Conservation (phyloP, 176 grass and related monocot species). For the Carex parvula region DNA sequence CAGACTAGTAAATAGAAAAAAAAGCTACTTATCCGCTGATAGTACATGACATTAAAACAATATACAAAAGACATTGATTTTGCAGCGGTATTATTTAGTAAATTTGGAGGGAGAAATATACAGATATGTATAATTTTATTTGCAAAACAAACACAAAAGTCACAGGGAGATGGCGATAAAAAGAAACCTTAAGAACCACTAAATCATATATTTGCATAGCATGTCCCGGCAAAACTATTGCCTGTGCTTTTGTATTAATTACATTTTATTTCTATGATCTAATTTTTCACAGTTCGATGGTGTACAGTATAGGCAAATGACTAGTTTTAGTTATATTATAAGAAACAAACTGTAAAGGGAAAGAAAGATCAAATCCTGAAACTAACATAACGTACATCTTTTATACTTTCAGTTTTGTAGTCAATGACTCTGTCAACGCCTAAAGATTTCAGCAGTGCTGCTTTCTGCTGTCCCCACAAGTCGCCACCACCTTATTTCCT, state of each 20-base stretch:
- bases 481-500: constrained; percentile 98
- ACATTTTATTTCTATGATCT: not conserved
- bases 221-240: not conserved
- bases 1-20: not conserved
- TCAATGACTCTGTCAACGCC: constrained; percentile 92
- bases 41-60: not conserved
- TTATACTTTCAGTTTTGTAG: constrained; percentile 80
- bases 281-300: not conserved
- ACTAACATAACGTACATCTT: constrained; percentile 66
- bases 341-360: not conserved
- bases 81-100: not conserved
- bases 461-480: constrained; percentile 93
- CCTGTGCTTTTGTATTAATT: not conserved
- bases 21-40: not conserved
- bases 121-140: not conserved
- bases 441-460: constrained; percentile 73
- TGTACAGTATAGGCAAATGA: not conserved
- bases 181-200: not conserved
- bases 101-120: not conserved
- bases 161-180: not conserved
- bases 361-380: constrained; percentile 13
- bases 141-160: not conserved
- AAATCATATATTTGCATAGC: not conserved
- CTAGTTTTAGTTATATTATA: not conserved
- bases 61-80: not conserved